Evolutionary conservation across 306 rosid species (phyloP).

Genomic region (Castanospermum australe): DNA sequence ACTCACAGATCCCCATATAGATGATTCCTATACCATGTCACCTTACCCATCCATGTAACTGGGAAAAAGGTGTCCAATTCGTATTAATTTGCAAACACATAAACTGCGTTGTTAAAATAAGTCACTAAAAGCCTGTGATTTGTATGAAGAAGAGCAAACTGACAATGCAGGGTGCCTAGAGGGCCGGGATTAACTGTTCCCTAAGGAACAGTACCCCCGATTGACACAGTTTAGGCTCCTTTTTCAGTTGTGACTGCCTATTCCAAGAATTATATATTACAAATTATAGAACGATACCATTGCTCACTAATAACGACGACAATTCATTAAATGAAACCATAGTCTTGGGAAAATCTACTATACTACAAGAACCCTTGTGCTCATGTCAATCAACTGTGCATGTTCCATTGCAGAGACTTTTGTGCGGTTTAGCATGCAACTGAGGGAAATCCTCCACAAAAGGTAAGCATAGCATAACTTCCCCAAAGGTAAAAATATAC

Average conservation of each 20-base stretch:
- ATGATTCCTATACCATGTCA: background rate
- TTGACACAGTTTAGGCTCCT: background rate
- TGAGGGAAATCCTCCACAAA: background rate
- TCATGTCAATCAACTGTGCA: background rate
- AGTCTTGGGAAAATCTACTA: background rate
- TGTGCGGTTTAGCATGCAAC: background rate
- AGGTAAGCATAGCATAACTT: background rate
- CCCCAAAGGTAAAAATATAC: too few relatives aligned
- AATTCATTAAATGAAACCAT: background rate
- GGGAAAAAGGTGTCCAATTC: background rate
- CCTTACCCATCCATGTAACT: background rate
- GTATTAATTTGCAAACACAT: background rate
- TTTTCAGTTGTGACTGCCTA: background rate
- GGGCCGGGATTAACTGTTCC: background rate
- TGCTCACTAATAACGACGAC: background rate
- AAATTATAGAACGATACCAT: background rate
- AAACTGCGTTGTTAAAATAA: background rate
- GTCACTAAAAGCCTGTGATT: background rate
- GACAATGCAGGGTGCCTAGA: background rate
- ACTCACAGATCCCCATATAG: background rate
- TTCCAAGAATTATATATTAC: background rate
- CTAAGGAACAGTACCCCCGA: background rate
- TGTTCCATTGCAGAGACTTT: background rate
- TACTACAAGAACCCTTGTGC: background rate
- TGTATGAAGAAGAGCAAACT: background rate